Evolutionary conservation across 805 yeast species (phyloP).

Genomic region (Saccharomycopsis javanensis): DNA sequence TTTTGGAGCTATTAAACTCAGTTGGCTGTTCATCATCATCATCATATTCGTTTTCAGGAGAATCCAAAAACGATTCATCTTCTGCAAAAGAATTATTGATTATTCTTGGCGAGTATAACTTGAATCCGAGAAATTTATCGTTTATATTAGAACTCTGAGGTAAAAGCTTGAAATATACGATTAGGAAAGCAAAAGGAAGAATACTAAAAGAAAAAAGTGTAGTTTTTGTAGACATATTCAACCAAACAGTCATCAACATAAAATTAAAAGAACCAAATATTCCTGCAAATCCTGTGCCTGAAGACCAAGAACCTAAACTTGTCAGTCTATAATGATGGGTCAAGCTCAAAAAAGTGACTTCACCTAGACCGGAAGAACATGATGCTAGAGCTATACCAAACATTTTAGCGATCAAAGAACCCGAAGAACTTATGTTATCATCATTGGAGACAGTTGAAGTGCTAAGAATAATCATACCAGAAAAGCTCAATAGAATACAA

Average conservation of each 20-base stretch:
- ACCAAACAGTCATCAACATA: slow-evolving; percentile 60
- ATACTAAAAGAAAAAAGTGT: slow-evolving; percentile 51
- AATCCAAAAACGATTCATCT: slow-evolving; percentile 1
- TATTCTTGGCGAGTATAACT: not conserved
- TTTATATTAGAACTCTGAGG: slow-evolving; percentile 11
- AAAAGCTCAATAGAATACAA: slow-evolving; percentile 47
- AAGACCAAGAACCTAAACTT: slow-evolving; percentile 79
- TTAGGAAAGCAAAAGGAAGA: slow-evolving; percentile 44
- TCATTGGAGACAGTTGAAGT: slow-evolving; percentile 24
- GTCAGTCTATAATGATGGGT: slow-evolving; percentile 60
- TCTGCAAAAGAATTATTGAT: not conserved
- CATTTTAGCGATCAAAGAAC: slow-evolving; percentile 32
- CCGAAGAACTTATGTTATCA: not conserved
- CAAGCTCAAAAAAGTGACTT: slow-evolving; percentile 75
- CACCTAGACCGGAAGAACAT: slow-evolving; percentile 82
- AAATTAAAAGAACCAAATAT: slow-evolving; percentile 68
- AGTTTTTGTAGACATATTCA: slow-evolving; percentile 43
- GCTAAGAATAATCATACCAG: slow-evolving; percentile 63
- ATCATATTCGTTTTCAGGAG: not conserved
- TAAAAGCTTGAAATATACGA: slow-evolving; percentile 21
- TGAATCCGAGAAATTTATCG: slow-evolving; percentile 4
- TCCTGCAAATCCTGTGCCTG: slow-evolving; percentile 97
- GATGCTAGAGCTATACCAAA: slow-evolving; percentile 76
- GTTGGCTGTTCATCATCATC: not conserved
- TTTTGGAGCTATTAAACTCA: not conserved